phyloP scores from a whole-genome alignment of 2,329 filamentous ascomycete genomes.

The Verticillium klebahnii region DNA sequence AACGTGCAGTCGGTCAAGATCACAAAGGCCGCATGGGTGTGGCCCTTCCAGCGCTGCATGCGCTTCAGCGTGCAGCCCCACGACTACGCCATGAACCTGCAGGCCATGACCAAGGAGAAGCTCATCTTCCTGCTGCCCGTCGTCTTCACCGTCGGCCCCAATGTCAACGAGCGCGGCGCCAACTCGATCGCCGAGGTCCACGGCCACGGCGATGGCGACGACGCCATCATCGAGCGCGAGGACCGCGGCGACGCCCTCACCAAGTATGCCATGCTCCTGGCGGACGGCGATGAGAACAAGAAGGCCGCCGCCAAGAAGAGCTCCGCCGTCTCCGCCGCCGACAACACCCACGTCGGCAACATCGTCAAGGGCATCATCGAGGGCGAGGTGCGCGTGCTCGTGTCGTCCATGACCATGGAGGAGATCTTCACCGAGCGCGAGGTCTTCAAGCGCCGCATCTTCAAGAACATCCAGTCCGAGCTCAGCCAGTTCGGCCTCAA shows the following conservation, averaged over 20 bases:
- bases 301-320: constrained; percentile 24
- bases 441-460: constrained; percentile 71
- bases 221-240: constrained; percentile 29
- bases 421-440: constrained; percentile 78
- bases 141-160: constrained; percentile 81
- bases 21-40: constrained; percentile 70
- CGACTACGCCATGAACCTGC: constrained; percentile 77
- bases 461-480: constrained; percentile 72
- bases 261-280: constrained; percentile 79
- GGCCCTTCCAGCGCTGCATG: constrained; percentile 63
- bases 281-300: constrained; percentile 54
- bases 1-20: constrained; percentile 71
- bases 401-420: constrained; percentile 89
- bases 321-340: constrained; percentile 30
- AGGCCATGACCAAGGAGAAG: constrained; percentile 88
- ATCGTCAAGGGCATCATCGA: constrained; percentile 91
- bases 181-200: constrained; percentile 22
- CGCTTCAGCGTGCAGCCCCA: constrained; percentile 66
- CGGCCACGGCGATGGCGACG: constrained; percentile 11
- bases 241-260: constrained; percentile 60
- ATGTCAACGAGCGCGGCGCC: constrained; percentile 57
- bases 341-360: constrained; percentile 64
- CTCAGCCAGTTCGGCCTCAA: constrained; percentile 75
- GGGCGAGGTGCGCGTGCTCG: constrained; percentile 78
- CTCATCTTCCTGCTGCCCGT: constrained; percentile 77